Evolutionary conservation across 2,329 filamentous ascomycete genomes (phyloP).

Genomic region (Pezicula neosporulosa): DNA sequence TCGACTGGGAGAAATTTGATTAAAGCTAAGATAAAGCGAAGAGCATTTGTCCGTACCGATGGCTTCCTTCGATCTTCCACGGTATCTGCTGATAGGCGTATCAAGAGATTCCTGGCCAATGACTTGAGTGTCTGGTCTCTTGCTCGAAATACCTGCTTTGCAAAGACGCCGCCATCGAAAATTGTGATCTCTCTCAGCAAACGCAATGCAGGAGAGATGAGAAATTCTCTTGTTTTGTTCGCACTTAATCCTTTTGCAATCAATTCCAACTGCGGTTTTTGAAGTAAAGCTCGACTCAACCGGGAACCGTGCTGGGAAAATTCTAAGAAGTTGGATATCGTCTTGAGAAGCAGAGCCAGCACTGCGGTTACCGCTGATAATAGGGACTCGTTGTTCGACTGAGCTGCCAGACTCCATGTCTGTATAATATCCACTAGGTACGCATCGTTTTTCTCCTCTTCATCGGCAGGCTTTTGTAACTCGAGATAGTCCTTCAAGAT

Average conservation of each 20-base stretch:
- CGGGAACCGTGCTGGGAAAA: constrained; percentile 72
- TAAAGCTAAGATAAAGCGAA: constrained; percentile 76
- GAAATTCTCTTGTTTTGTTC: constrained; percentile 77
- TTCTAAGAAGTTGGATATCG: constrained; percentile 70
- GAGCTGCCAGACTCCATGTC: constrained; percentile 80
- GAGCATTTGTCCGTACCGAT: constrained; percentile 77
- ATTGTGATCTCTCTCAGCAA: constrained; percentile 81
- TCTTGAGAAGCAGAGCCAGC: constrained; percentile 76
- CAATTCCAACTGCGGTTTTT: constrained; percentile 76
- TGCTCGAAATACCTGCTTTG: constrained; percentile 72
- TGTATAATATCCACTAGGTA: constrained; percentile 80
- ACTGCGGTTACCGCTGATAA: constrained; percentile 79
- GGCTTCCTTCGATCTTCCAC: constrained; percentile 66
- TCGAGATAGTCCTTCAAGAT: constrained; percentile 70
- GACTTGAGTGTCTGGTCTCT: constrained; percentile 77
- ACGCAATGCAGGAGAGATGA: constrained; percentile 85
- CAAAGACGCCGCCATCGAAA: constrained; percentile 81
- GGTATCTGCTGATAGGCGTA: constrained; percentile 56
- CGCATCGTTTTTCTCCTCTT: constrained; percentile 53
- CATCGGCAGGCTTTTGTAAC: constrained; percentile 44
- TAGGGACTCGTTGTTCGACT: constrained; percentile 75
- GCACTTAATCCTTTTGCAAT: constrained; percentile 76
- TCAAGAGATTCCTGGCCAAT: constrained; percentile 74
- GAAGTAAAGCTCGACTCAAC: constrained; percentile 77
- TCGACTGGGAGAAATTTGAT: constrained; percentile 74